phyloP scores from a whole-genome alignment of 192 early-diverging fungal species.

The Coemansia sp. region DNA sequence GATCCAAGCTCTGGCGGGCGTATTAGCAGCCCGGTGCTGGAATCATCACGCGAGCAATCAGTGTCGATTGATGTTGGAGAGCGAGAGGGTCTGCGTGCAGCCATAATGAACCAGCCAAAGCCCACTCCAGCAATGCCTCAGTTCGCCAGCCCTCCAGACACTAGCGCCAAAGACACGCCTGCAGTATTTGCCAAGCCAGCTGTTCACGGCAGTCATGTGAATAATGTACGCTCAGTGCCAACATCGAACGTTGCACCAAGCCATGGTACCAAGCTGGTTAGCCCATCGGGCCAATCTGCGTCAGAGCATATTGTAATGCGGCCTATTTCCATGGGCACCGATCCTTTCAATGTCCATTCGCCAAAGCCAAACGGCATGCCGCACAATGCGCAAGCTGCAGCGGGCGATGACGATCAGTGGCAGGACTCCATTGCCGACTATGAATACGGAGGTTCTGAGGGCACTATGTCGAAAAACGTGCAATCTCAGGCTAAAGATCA shows the following conservation, averaged over 20 bases:
- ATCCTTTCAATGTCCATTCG: neutral
- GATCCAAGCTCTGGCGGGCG: conserved; percentile 23
- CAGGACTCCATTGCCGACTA: conserved; percentile 22
- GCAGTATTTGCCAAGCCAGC: neutral
- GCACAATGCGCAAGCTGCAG: neutral
- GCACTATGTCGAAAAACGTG: neutral
- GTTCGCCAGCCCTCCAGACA: neutral
- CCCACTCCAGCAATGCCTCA: neutral
- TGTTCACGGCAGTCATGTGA: neutral
- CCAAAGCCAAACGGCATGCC: neutral
- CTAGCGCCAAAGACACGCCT: neutral
- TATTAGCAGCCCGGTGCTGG: conserved; percentile 29
- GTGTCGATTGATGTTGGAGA: conserved; percentile 32
- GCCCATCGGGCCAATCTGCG: conserved; percentile 19
- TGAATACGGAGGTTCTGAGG: conserved; percentile 22
- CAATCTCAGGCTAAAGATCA: neutral
- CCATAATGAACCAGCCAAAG: neutral
- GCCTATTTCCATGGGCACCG: conserved; percentile 30
- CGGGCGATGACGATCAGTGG: conserved; percentile 16
- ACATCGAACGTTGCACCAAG: neutral
- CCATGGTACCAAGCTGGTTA: neutral
- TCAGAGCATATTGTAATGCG: conserved; percentile 43
- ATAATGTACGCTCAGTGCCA: neutral
- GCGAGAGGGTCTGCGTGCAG: conserved; percentile 1
- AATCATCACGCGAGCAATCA: conserved; percentile 38